Conservation (phyloP, 805 yeast genomes). For the Alloascoidea hylecoeti region DNA sequence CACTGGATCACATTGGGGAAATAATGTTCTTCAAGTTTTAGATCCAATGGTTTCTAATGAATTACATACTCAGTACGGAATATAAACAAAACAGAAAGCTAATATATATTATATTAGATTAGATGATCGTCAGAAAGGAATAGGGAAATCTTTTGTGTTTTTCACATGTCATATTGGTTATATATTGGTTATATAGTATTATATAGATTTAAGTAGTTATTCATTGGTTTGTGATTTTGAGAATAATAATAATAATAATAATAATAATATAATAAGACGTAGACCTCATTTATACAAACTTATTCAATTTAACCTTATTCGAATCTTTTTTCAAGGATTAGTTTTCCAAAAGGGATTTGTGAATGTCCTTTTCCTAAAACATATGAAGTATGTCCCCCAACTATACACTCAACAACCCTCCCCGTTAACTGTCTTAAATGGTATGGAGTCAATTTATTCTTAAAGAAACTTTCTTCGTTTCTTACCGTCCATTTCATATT, state of each 20-base stretch:
- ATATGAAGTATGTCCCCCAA: constrained; percentile 65
- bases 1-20: neutral
- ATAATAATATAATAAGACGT: too few species aligned
- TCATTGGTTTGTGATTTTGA: too few species aligned
- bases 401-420: constrained; percentile 61
- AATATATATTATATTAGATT: too few species aligned
- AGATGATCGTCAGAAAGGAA: too few species aligned
- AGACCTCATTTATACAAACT: neutral
- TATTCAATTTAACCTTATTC: neutral
- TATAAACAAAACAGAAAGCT: too few species aligned
- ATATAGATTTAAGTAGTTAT: too few species aligned
- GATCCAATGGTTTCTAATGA: neutral
- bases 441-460: constrained; percentile 83
- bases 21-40: constrained; percentile 6
- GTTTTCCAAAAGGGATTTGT: constrained; percentile 38
- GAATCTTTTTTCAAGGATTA: constrained; percentile 31
- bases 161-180: too few species aligned
- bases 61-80: neutral
- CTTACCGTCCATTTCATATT: constrained; percentile 30
- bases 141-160: too few species aligned
- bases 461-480: constrained; percentile 45
- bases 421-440: constrained; percentile 60
- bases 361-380: constrained; percentile 39
- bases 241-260: too few species aligned
- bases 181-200: too few species aligned